Evolutionary conservation across 805 yeast genomes (phyloP).

Genomic region (Candida corydali): DNA sequence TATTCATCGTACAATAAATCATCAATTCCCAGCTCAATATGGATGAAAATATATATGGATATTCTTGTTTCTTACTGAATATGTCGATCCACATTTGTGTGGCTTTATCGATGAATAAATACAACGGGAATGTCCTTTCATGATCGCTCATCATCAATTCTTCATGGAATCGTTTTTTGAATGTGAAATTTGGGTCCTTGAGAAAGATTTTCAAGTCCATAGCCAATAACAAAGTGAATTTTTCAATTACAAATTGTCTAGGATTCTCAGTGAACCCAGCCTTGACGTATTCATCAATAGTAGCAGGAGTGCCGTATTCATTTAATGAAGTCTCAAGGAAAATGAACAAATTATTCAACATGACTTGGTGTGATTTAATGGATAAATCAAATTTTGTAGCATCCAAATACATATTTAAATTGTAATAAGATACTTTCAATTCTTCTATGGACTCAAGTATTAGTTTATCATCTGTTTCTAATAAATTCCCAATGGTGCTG

Average conservation of each 20-base stretch:
- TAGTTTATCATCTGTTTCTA: slow-evolving; percentile 34
- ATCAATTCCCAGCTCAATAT: slow-evolving; percentile 51
- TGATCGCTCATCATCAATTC: slow-evolving; percentile 59
- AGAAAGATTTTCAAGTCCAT: slow-evolving; percentile 53
- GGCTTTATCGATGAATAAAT: slow-evolving; percentile 29
- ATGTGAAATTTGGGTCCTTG: slow-evolving; percentile 53
- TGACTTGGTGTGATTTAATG: slow-evolving; percentile 34
- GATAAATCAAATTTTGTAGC: slow-evolving; percentile 33
- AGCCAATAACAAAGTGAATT: slow-evolving; percentile 47
- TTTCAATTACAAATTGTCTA: slow-evolving; percentile 34
- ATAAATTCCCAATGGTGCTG: slow-evolving; percentile 36
- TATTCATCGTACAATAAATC: slow-evolving; percentile 53
- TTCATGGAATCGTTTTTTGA: slow-evolving; percentile 59
- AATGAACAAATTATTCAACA: slow-evolving; percentile 37
- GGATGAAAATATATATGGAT: slow-evolving; percentile 36
- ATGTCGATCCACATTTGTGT: slow-evolving; percentile 35
- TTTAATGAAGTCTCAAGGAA: slow-evolving; percentile 37
- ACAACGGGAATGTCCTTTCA: slow-evolving; percentile 48
- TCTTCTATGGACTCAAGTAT: slow-evolving; percentile 26
- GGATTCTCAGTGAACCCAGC: slow-evolving; percentile 48
- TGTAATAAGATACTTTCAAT: slow-evolving; percentile 30
- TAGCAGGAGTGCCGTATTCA: slow-evolving; percentile 40
- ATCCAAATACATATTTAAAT: slow-evolving; percentile 33
- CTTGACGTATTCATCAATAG: slow-evolving; percentile 39
- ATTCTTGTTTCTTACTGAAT: slow-evolving; percentile 23